Conservation (phyloP, 495 filamentous ascomycete genomes). For the Mytilinidion resinicola region DNA sequence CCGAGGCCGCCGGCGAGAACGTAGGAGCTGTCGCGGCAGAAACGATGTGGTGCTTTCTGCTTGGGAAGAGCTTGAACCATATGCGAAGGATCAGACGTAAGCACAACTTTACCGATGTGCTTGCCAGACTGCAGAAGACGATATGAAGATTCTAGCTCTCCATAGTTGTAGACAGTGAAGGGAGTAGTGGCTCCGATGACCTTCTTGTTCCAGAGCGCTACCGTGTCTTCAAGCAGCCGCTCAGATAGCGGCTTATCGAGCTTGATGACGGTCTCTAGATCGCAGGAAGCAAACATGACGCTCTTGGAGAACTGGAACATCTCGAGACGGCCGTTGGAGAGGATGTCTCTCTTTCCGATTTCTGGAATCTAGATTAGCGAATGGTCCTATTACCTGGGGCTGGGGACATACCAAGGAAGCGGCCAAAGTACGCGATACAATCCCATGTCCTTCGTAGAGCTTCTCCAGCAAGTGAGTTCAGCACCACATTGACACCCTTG, state of each 20-base stretch:
- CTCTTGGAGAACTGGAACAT: slow-evolving; percentile 1
- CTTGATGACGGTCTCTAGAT: background rate
- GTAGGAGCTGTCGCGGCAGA: slow-evolving; percentile 12
- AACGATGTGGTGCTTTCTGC: background rate
- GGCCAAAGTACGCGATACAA: background rate
- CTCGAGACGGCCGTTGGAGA: background rate
- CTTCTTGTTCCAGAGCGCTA: background rate
- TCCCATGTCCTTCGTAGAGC: background rate
- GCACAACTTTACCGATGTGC: slow-evolving; percentile 1
- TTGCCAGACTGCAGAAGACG: background rate
- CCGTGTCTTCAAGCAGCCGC: background rate
- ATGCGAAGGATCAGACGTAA: background rate
- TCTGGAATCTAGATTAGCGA: background rate
- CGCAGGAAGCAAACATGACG: background rate
- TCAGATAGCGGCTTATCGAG: background rate
- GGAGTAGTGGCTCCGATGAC: background rate
- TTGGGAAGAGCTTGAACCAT: background rate
- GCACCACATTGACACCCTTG: slow-evolving; percentile 5
- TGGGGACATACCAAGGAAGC: background rate
- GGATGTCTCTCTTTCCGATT: slow-evolving; percentile 5
- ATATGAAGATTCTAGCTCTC: background rate
- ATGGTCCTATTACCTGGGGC: too few relatives aligned
- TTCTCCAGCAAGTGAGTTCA: slow-evolving; percentile 6
- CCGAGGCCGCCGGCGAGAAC: slow-evolving; percentile 18
- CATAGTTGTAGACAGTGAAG: background rate